Base-by-base conservation (phyloP, 2,329 filamentous ascomycete genomes). In the Curvularia spicifera region DNA sequence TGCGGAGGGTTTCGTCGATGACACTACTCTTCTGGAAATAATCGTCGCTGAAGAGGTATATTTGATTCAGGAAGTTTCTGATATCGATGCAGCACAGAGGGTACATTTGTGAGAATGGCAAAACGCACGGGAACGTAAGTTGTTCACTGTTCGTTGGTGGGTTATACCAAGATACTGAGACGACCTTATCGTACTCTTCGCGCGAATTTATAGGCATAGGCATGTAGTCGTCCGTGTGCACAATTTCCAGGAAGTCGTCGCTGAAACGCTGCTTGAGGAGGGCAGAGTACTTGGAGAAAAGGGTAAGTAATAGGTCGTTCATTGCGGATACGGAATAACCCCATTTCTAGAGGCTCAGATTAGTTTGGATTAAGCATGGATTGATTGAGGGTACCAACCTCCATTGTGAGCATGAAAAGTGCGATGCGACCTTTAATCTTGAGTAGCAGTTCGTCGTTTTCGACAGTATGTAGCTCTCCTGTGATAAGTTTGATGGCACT, bases 41-140 rank as follows among this genome's bases (percentile, higher is more conserved):
- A 71, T 98, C 93, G 70, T 96, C 93, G 8, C 91, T 93, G 78
- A 98, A 99, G 77, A 96, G 93, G 77, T 98, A 98, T 71, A 99
- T 98, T 72, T 98, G 93, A 76, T 97, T 97, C 59, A 98, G 82
- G 76, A 99, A 98, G 76, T 97, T 97, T 40, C 94, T 87, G 69
- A 99, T 97, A 72, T 98, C 93, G 74, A 98, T 98, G 80, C 95
- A 99, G 78, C 95, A 97, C 31, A 98, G 84, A 1, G 95, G 94
- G 74, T 99, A 99, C 95, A 99, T 99, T 70, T 98, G 93, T 12
- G 93, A 97, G 76, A 99, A 99, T 0, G 95, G 96, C 1, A 99
- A 82, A n/a, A 97, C 91, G 68, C 90, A 96, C 5, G 95, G 96
- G 74, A 97, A 97, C 12, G 84, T 88, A 69, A 97, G 84, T 66